Percentiles rank a stretch among this genome's conserved stretches.
Evolutionary conservation across 148 eudicot genomes (phyloP).

Genomic region (Chenopodium suecicum): DNA sequence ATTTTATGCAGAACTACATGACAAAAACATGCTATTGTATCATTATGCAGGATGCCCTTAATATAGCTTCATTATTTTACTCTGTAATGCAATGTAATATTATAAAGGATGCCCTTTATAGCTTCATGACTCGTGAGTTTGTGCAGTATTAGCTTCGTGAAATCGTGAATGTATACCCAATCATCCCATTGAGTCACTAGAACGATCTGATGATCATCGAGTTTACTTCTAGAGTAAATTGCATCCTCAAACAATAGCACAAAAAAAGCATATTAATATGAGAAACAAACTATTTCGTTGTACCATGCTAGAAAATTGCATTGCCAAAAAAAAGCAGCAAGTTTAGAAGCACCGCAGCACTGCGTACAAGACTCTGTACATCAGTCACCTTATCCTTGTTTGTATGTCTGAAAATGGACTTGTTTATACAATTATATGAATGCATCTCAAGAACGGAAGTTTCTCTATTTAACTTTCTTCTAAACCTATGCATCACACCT

Average conservation of each 20-base stretch:
- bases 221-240: not conserved
- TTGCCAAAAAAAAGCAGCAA: not conserved
- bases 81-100: no score
- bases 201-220: not conserved
- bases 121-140: no score
- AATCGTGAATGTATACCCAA: no score
- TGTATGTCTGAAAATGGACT: not conserved
- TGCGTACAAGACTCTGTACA: not conserved
- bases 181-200: not conserved
- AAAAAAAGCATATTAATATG: no score
- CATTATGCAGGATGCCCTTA: no score
- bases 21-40: no score
- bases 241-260: not conserved
- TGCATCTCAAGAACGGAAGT: not conserved
- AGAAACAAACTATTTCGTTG: no score
- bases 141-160: no score
- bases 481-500: not conserved
- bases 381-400: not conserved
- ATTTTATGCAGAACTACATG: no score
- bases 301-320: not conserved
- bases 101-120: no score
- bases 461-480: not conserved
- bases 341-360: not conserved
- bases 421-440: not conserved
- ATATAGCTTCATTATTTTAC: no score